These are phyloP conservation scores for Morella rubra DNA, from an alignment of 306 rosid genomes.

Conservation along the genomic window DNA sequence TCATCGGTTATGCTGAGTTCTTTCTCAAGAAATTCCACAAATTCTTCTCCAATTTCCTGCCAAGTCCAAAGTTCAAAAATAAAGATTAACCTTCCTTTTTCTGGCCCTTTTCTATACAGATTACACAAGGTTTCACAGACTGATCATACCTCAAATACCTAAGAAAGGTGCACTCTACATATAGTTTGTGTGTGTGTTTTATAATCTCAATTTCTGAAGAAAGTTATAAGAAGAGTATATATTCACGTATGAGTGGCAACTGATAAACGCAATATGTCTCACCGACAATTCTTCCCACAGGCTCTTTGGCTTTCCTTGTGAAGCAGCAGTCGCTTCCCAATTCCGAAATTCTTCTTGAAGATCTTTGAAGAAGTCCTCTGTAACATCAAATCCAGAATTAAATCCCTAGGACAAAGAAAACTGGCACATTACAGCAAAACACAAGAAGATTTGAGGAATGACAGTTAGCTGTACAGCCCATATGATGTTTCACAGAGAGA, in stretches of 20 bases:
- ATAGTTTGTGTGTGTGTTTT: not conserved
- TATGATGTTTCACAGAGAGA: slow-evolving; percentile 53
- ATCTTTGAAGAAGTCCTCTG: slow-evolving; percentile 87
- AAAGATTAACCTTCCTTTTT: slow-evolving; percentile 15
- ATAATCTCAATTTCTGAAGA: not conserved
- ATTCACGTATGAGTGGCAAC: not conserved
- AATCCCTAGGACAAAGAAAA: slow-evolving; percentile 21
- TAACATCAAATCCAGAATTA: slow-evolving; percentile 32
- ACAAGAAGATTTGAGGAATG: slow-evolving; percentile 26
- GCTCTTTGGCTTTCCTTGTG: slow-evolving; percentile 90
- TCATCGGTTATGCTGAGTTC: slow-evolving; percentile 70
- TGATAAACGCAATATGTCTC: slow-evolving; percentile 23
- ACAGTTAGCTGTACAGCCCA: slow-evolving; percentile 32
- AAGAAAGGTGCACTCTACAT: not conserved
- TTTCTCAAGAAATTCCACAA: slow-evolving; percentile 94
- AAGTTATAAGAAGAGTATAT: not conserved
- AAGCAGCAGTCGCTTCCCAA: slow-evolving; percentile 83
- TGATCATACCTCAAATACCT: not conserved
- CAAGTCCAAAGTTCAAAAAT: slow-evolving; percentile 24
- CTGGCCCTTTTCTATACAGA: not conserved
- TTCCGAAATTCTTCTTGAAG: slow-evolving; percentile 84
- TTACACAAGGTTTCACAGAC: not conserved
- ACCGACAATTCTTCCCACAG: slow-evolving; percentile 97
- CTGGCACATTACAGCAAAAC: slow-evolving; percentile 21
- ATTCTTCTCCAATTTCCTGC: slow-evolving; percentile 98